Base-by-base conservation (phyloP, 331 rosid genomes). In the Cydonia oblonga region DNA sequence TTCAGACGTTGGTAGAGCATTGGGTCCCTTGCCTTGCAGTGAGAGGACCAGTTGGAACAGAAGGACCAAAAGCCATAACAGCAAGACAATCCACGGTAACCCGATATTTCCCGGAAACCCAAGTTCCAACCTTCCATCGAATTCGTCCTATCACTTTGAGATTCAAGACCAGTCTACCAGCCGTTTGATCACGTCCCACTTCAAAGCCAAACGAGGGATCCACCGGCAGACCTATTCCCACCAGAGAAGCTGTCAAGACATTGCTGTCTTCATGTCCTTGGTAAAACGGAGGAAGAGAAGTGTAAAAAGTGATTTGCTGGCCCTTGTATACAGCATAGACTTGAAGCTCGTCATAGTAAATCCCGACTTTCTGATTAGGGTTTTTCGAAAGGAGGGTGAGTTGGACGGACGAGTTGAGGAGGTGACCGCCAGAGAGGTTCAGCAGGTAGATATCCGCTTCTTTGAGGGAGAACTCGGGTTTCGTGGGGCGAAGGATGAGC, bases 121-220 rank as follows among this genome's bases (percentile, higher is more conserved):
- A 95, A 49, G 90, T 90, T 59, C 96, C 97, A 2, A 95, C 85
- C 68, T 90, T 91, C 99, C 99, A 95, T 22, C 97, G 81, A 33
- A 95, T 86, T 66, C 82, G 80, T 4, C 97, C 99, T 73, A 75
- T 82, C 40, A 73, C 96, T 70, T 82, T 89, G 29, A 95, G 75
- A 61, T 75, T 83, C 75, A 95, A 71, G 68, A 78, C 65, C 2
- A 95, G 70, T 69, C 88, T 86, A 30, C 92, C 99, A 49, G 77
- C 72, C 6, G 20, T 79, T 81, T 87, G 97, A 69, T 91, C 99
- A 29, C 88, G 87, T 18, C 84, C 88, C 16, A 91, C 63, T 71
- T 95, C 89, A 82, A 84, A 89, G n/a, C 90, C 90, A 30, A 91
- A 85, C 7, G 97, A 91, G 7, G 96, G 87, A 51, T 91, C 82